A percentile compares a stretch with the other conserved stretches of the same genome.
Conservation (phyloP, 2,329 filamentous ascomycete species). For the Hymenoscyphus salicellus region DNA sequence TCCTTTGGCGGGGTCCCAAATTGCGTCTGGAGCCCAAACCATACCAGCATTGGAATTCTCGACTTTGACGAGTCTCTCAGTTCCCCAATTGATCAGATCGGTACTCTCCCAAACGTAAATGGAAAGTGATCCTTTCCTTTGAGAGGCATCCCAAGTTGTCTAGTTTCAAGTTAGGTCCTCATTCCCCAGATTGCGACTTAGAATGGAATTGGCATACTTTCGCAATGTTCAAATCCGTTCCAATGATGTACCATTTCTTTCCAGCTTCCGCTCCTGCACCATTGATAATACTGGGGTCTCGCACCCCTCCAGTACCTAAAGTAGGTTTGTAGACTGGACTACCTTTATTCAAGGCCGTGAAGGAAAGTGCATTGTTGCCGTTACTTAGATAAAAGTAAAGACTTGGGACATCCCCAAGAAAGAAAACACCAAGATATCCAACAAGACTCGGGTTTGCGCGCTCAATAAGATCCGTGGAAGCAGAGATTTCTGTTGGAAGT, state of each 20-base stretch:
- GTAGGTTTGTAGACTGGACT: conserved; percentile 48
- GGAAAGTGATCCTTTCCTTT: conserved; percentile 49
- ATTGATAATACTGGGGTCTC: conserved; percentile 50
- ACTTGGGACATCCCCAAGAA: conserved; percentile 51
- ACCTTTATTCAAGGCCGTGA: conserved; percentile 49
- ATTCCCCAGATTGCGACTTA: background rate
- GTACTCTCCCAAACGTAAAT: conserved; percentile 56
- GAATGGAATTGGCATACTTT: conserved; percentile 34
- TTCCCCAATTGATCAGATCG: conserved; percentile 49
- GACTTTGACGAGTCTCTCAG: conserved; percentile 48
- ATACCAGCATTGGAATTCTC: conserved; percentile 54
- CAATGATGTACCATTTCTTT: conserved; percentile 54
- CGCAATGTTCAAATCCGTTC: conserved; percentile 52
- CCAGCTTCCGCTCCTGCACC: conserved; percentile 47
- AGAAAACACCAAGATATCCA: conserved; percentile 54
- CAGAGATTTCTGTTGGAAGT: background rate
- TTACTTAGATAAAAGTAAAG: conserved; percentile 55
- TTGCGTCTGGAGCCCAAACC: conserved; percentile 57
- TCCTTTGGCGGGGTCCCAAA: conserved; percentile 49
- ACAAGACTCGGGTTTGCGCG: conserved; percentile 40
- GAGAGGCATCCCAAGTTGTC: conserved; percentile 52
- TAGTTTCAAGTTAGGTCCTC: conserved; percentile 24
- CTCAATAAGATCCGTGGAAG: conserved; percentile 6
- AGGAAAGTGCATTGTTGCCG: conserved; percentile 49
- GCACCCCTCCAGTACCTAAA: conserved; percentile 50